A percentile compares a stretch with the other conserved stretches of the same genome.
These are phyloP conservation scores for Boletus tylopilopsis DNA, from an alignment of 768 basidiomycete species.

Conservation along the genomic window DNA sequence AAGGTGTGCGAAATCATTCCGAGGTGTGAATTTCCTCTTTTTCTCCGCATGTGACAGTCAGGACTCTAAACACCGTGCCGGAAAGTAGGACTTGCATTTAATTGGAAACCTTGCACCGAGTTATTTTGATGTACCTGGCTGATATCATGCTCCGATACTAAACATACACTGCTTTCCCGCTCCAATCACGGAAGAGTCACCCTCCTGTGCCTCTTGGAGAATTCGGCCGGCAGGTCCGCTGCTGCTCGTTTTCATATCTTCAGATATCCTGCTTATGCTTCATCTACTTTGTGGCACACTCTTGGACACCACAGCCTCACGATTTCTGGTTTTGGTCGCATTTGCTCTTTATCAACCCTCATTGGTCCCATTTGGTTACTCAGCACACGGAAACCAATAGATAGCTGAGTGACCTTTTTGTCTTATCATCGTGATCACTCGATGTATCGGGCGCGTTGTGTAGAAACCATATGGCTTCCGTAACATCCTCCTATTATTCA, in stretches of 20 bases:
- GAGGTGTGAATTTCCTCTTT: conserved; percentile 2
- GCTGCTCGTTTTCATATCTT: conserved; percentile 11
- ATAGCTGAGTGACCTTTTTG: conserved; percentile 1
- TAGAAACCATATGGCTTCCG: background rate
- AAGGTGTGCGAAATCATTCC: conserved; percentile 6
- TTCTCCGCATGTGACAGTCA: conserved; percentile 15
- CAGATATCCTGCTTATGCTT: conserved; percentile 19
- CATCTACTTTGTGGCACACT: conserved; percentile 29
- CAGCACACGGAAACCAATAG: conserved; percentile 6
- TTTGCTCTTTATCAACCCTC: background rate
- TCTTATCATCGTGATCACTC: conserved; percentile 5
- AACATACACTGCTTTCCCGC: conserved; percentile 10
- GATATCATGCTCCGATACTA: conserved; percentile 13
- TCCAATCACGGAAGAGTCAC: conserved; percentile 1
- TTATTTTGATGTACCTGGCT: conserved; percentile 22
- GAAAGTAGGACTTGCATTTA: conserved; percentile 3
- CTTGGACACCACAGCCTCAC: conserved; percentile 29
- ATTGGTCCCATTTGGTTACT: background rate
- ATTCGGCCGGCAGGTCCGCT: background rate
- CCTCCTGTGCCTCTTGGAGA: background rate
- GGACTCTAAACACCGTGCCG: conserved; percentile 9
- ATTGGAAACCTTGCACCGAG: conserved; percentile 13
- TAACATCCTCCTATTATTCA: background rate
- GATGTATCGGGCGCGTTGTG: conserved; percentile 3
- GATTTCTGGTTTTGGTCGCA: conserved; percentile 3